Evolutionary conservation across 2,329 filamentous ascomycete species (phyloP), one percentile per base, ranked within the genome.

Genomic region (Orbilia blumenaviensis): DNA sequence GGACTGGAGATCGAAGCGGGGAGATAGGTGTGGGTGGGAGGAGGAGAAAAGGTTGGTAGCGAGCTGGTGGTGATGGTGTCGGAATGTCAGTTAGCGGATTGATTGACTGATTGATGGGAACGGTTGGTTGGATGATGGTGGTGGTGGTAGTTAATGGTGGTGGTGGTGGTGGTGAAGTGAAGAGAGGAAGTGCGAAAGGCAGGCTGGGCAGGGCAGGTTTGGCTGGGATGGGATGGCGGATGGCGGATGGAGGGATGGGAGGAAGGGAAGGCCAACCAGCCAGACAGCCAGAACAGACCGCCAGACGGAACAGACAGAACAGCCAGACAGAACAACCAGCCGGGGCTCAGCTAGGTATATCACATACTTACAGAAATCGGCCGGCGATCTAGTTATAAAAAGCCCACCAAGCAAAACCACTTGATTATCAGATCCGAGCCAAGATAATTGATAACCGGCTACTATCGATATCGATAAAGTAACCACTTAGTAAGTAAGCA

Each of bases 221-320:
- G 50, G 25, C 46, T 44, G 68, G 68, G 36, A 52, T 50, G 54
- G 64, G 38, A 64, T 41, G 46, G 25, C 36, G 23, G 48, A 42
- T 29, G 44, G 56, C 41, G 48, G 34, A 56, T 29, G 38, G 68
- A 46, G 18, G 27, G 41, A 44, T 32, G 48, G 27, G 34, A 12
- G 71, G 73, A 67, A 48, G 32, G 42, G 69, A 74, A 54, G 64
- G 56, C 62, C 5, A 56, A 72, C 77, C 76, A 67, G 78, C 69
- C 76, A 72, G 54, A 62, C 75, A 60, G 4, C n/a, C 23, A 5
- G 10, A 27, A 23, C 23, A 18, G 2, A 23, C 36, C 3, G 12
- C 5, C 10, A 5, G 32, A n/a, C 21, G n/a, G 6, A 23, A n/a
- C 42, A 46, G 18, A 2, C n/a, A 5, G 44, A 9, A 48, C 23